A percentile compares a stretch with the other conserved stretches of the same genome.
Evolutionary conservation across 2,329 filamentous ascomycete genomes (phyloP).

Genomic region (Cladosporium austrohemisphaericum): DNA sequence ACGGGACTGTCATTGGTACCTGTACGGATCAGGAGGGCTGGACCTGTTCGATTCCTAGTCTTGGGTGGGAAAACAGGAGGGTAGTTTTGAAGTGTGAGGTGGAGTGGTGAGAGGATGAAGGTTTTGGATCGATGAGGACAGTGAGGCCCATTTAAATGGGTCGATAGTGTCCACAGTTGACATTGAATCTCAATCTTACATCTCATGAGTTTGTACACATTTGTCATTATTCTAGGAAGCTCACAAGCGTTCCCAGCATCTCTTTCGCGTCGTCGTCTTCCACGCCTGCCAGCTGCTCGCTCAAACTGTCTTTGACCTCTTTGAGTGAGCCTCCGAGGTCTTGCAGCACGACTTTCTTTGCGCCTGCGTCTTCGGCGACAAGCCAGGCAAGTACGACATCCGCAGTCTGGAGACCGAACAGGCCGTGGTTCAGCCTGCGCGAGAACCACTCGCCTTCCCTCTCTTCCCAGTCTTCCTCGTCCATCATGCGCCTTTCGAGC

Average conservation of each 20-base stretch:
- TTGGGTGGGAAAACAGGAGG: no score
- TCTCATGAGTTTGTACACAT: not conserved
- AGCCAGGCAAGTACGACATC: slow-evolving; percentile 89
- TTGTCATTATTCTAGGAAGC: slow-evolving; percentile 29
- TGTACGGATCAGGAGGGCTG: no score
- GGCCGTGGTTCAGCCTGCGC: slow-evolving; percentile 72
- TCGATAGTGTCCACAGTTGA: no score
- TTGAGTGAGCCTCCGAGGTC: slow-evolving; percentile 60
- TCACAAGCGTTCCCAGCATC: slow-evolving; percentile 61
- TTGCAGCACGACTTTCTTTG: slow-evolving; percentile 59
- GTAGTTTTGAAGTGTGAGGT: no score
- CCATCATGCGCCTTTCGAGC: slow-evolving; percentile 52
- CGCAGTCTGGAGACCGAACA: slow-evolving; percentile 77
- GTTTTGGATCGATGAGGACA: no score
- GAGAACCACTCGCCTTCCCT: slow-evolving; percentile 70
- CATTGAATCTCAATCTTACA: no score
- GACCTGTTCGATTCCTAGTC: no score
- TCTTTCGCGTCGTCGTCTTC: slow-evolving; percentile 54
- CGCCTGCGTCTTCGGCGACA: slow-evolving; percentile 79
- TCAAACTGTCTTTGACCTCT: slow-evolving; percentile 63
- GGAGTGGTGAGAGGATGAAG: no score
- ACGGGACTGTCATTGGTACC: no score
- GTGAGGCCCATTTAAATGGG: no score
- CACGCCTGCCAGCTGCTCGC: slow-evolving; percentile 60
- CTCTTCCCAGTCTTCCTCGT: slow-evolving; percentile 58